Evolutionary conservation across 495 filamentous ascomycete genomes (phyloP), one percentile per base, ranked within the genome.

Genomic region (Penicillium alfredii): DNA sequence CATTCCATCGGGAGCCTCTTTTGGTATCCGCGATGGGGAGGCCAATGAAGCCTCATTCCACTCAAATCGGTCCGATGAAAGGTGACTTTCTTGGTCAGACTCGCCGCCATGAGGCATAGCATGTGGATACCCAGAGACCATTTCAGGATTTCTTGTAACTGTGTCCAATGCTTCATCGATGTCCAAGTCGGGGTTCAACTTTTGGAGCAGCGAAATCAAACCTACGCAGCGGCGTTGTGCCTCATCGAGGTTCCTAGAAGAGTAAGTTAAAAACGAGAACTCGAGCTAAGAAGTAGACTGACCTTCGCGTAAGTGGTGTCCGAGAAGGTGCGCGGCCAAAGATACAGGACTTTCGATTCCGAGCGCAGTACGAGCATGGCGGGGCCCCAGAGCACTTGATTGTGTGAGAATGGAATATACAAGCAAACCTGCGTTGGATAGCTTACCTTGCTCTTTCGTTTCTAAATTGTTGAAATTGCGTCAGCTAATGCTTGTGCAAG

Each of bases 291-390:
- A 10, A 8, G 8, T 15, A 27, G 0, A 15, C 41, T 40, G 30
- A 48, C 41, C 33, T 42, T 28, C 53, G 26, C 1, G 53, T 57
- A 33, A 57, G 26, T 5, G 53, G 46, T 1, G 49, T 57, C 3
- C 53, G 49, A 4, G 35, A 38, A 1, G 46, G 53, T 4, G 44
- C 23, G 14, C 28, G 31, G 11, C 36, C 40, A 23, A 51, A 57
- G 2, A 35, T 20, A 17, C 53, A 57, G 2, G 14, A 11, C 25
- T 53, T 57, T 3, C 38, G 40, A 14, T 20, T 50, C 13, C 44
- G 39, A 10, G 37, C 21, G n/a, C 53, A 57, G 23, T 51, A 53
- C 1, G 31, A 34, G 38, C 53, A 56, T 13, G 49, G 48, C 8
- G 20, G 11, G 15, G 31, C 14, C 6, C 41, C 51, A 3, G 49